A percentile compares a stretch with the other conserved stretches of the same genome.
These are phyloP conservation scores for Trichosporon faecale DNA, from an alignment of 1,284 basidiomycete species.

Conservation along the genomic window DNA sequence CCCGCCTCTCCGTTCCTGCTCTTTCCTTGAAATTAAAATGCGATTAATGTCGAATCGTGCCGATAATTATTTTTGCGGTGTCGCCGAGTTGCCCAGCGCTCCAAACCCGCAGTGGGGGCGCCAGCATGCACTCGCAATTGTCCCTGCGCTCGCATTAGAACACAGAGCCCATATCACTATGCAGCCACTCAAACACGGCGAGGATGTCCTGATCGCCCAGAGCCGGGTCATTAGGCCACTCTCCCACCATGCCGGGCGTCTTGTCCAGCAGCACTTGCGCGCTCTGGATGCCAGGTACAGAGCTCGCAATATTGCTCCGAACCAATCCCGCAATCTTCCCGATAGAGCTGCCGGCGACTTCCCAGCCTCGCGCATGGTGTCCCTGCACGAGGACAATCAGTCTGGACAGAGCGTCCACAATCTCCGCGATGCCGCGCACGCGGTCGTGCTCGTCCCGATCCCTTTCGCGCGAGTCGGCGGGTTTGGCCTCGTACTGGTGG, in stretches of 20 bases:
- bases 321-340: slow-evolving; percentile 16
- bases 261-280: slow-evolving; percentile 16
- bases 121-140: too few species aligned
- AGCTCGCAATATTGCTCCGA: background rate
- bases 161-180: slow-evolving; percentile 16
- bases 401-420: slow-evolving; percentile 13
- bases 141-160: background rate
- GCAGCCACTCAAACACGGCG: slow-evolving; percentile 26
- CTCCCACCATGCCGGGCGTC: background rate
- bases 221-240: background rate
- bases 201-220: background rate
- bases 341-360: slow-evolving; percentile 22
- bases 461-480: background rate
- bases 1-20: too few species aligned
- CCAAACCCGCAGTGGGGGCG: too few species aligned
- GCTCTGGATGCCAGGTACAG: slow-evolving; percentile 21
- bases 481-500: slow-evolving; percentile 3
- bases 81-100: too few species aligned
- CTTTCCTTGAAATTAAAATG: too few species aligned
- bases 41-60: too few species aligned
- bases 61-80: too few species aligned
- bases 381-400: slow-evolving; percentile 15
- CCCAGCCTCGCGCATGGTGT: slow-evolving; percentile 12
- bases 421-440: slow-evolving; percentile 9
- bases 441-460: slow-evolving; percentile 4